Base-by-base conservation (phyloP, 768 basidiomycete species). In the Crassisporium funariophilum region DNA sequence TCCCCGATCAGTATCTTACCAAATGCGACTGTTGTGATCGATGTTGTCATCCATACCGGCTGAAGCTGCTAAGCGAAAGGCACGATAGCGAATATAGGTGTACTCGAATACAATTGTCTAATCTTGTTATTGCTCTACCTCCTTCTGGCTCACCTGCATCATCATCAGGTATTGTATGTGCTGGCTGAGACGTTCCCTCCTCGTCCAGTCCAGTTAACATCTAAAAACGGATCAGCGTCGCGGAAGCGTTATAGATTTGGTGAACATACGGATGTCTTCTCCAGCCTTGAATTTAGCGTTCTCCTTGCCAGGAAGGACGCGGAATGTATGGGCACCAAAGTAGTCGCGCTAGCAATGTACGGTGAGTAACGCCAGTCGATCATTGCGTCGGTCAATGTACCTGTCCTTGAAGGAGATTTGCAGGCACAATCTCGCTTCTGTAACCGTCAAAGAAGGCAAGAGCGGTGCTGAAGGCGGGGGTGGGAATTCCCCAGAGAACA, bases 381-480 rank as follows among this genome's bases (percentile, higher is more conserved):
- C 19, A 33, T 25, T 27, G 19, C 2, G 15, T 3, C 4, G 13
- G 19, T 29, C 3, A 21, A 64, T 69, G 20, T 50, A 86, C 87
- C 80, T 97, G 95, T 42, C 81, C 95, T 74, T 99, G 95, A 58
- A 98, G 71, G 53, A 99, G 76, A 76, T 93, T 95, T 40, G 95
- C 95, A 33, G 95, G 92, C 42, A 98, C 80, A 51, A 91, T 76
- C 58, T 94, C 95, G 63, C 93, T 95, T 68, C 95, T 81, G 81
- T 98, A 99, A 20, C 97, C 95, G 66, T 98, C 97, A 71, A 95
- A 97, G 86, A 98, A 99, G 50, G 95, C 91, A 39, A 98, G 81
- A 37, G 95, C 95, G 33, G 95, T 98, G 77, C 90, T 91, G 77
- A 94, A 93, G n/a, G 94, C 94, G 23, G 97, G 95, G 24, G 92